Conservation (phyloP, 2,329 filamentous ascomycete genomes). For the Lasiodiplodia sp. region DNA sequence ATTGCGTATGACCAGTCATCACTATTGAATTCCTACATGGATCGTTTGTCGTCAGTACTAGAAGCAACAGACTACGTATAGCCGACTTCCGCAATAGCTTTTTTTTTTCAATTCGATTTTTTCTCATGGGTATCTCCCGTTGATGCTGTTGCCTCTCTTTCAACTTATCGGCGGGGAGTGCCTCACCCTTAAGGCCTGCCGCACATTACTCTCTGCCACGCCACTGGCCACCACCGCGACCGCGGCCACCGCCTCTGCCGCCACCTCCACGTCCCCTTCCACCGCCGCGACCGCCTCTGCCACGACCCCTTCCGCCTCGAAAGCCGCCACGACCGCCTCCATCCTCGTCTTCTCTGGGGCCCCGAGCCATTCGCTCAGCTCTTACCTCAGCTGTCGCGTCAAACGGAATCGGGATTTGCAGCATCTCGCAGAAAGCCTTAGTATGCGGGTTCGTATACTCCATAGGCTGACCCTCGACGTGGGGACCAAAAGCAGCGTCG, state of each 20-base stretch:
- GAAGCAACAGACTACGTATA: background rate
- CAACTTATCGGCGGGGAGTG: background rate
- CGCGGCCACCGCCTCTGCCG: background rate
- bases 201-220: background rate
- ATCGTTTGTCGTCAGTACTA: background rate
- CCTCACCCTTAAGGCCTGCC: background rate
- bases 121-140: background rate
- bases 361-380: slow-evolving; percentile 61
- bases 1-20: background rate
- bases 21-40: background rate
- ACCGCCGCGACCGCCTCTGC: slow-evolving; percentile 31
- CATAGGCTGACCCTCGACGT: slow-evolving; percentile 68
- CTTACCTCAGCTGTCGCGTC: slow-evolving; percentile 76
- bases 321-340: slow-evolving; percentile 36
- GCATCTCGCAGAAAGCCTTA: slow-evolving; percentile 76
- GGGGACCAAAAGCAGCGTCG: slow-evolving; percentile 63
- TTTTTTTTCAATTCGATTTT: background rate
- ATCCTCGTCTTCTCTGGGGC: slow-evolving; percentile 35
- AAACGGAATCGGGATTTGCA: slow-evolving; percentile 80
- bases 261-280: background rate
- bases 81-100: background rate
- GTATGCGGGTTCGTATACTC: slow-evolving; percentile 93
- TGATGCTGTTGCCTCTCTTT: background rate
- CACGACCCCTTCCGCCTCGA: slow-evolving; percentile 39
- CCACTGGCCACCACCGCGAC: background rate